Percentiles rank a stretch among this genome's conserved stretches.
Evolutionary conservation across 192 early-diverging fungal species (phyloP).

Genomic region (Rhizophagus prolifer): DNA sequence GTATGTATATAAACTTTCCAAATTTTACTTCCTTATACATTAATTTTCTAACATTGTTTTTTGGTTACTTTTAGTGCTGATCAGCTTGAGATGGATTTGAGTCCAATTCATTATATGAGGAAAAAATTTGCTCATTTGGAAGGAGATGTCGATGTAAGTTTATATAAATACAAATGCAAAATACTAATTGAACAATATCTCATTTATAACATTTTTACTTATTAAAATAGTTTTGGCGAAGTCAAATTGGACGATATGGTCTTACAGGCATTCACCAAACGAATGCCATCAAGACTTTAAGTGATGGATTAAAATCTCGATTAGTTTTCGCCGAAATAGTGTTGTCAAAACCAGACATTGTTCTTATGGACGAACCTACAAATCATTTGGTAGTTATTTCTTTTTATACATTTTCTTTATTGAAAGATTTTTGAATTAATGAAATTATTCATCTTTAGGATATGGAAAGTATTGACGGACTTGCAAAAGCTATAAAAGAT

Average conservation of each 20-base stretch:
- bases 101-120: constrained; percentile 91
- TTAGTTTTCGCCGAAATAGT: constrained; percentile 96
- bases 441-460: constrained; percentile 35
- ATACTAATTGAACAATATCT: not conserved
- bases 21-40: no score
- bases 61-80: constrained; percentile 60
- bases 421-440: not conserved
- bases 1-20: not conserved
- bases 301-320: constrained; percentile 93
- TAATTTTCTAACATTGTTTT: not conserved
- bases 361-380: constrained; percentile 98
- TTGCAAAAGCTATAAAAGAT: constrained; percentile 93
- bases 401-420: not conserved
- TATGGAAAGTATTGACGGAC: constrained; percentile 88
- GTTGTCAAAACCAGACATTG: constrained; percentile 84
- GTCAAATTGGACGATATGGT: constrained; percentile 89
- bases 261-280: constrained; percentile 92
- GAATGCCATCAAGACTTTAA: constrained; percentile 82
- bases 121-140: constrained; percentile 77
- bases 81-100: constrained; percentile 85
- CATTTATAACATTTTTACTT: constrained; percentile 8
- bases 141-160: constrained; percentile 64
- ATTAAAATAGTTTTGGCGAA: constrained; percentile 73
- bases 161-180: not conserved
- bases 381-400: constrained; percentile 80